Conservation (phyloP, 2,329 filamentous ascomycete genomes). For the Fusarium algeriense region DNA sequence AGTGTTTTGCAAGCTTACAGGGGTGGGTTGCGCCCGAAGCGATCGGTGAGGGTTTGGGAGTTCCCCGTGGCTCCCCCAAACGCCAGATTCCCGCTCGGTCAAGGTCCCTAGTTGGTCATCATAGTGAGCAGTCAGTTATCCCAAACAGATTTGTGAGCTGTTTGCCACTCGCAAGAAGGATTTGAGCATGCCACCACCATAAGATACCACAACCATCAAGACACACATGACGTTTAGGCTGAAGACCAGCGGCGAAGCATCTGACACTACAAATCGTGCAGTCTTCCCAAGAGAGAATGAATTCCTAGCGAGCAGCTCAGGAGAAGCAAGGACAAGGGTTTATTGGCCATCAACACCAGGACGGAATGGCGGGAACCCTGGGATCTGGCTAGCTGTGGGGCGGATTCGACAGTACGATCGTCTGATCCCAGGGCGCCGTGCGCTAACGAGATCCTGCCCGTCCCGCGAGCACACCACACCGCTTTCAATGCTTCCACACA, state of each 20-base stretch:
- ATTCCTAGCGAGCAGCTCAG: constrained; percentile 24
- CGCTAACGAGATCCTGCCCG: constrained; percentile 49
- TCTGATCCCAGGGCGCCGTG: constrained; percentile 46
- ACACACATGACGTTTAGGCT: constrained; percentile 31
- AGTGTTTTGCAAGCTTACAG: constrained; percentile 22
- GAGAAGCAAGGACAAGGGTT: constrained; percentile 40
- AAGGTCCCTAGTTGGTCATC: constrained; percentile 26
- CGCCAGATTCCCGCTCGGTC: constrained; percentile 38
- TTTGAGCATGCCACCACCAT: constrained; percentile 1
- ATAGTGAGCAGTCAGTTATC: constrained; percentile 36
- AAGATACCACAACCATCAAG: constrained; percentile 4
- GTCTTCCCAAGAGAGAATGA: background rate
- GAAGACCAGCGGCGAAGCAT: constrained; percentile 28
- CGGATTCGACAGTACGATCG: constrained; percentile 46
- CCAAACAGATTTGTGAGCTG: constrained; percentile 32
- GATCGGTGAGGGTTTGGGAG: constrained; percentile 43
- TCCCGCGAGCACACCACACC: constrained; percentile 47
- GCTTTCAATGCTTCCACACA: constrained; percentile 31
- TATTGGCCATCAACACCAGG: constrained; percentile 30
- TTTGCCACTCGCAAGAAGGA: constrained; percentile 28
- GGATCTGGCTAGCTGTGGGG: constrained; percentile 48
- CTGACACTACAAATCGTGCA: constrained; percentile 14
- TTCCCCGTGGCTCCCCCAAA: constrained; percentile 31
- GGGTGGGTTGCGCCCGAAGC: constrained; percentile 41
- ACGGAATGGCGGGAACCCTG: constrained; percentile 46